phyloP scores from a whole-genome alignment of 257 asterid genomes.

The Capsicum pubescens region DNA sequence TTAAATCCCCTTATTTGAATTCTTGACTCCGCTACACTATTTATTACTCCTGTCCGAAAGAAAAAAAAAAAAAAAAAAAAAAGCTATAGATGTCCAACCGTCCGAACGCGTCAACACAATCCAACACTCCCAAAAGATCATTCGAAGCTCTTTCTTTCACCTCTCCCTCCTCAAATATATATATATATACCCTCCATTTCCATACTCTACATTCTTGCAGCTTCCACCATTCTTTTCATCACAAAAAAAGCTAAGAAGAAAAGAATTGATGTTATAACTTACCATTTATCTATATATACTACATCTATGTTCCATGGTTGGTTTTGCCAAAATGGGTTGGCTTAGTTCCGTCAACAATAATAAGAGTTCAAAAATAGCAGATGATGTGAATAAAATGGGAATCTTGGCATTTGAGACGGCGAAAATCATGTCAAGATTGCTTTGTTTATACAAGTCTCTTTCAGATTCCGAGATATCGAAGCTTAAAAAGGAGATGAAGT shows the following conservation, averaged over 20 bases:
- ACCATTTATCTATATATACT: neutral
- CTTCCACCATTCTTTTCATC: conserved; percentile 12
- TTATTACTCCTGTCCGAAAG: neutral
- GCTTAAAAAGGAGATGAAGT: conserved; percentile 48
- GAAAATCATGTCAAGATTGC: conserved; percentile 64
- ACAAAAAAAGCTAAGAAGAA: neutral
- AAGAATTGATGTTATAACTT: neutral
- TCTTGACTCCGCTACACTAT: neutral
- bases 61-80: neutral
- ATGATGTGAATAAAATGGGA: conserved; percentile 40
- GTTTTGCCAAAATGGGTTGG: conserved; percentile 50
- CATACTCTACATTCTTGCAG: neutral
- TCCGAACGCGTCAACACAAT: conserved; percentile 35
- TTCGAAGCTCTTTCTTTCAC: neutral
- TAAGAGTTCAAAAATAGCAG: neutral
- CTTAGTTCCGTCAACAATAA: conserved; percentile 21
- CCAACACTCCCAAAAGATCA: neutral
- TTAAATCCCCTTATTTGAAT: neutral
- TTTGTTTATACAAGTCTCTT: conserved; percentile 70
- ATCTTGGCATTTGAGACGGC: conserved; percentile 82
- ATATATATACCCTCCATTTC: neutral
- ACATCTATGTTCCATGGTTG: conserved; percentile 42
- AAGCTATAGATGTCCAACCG: conserved; percentile 7
- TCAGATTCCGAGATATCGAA: conserved; percentile 49
- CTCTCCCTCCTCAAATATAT: neutral